Percentiles rank a stretch among this genome's conserved stretches.
These are phyloP conservation scores for Penicillium sp. DNA, from an alignment of 2,329 filamentous ascomycete species.

Conservation along the genomic window DNA sequence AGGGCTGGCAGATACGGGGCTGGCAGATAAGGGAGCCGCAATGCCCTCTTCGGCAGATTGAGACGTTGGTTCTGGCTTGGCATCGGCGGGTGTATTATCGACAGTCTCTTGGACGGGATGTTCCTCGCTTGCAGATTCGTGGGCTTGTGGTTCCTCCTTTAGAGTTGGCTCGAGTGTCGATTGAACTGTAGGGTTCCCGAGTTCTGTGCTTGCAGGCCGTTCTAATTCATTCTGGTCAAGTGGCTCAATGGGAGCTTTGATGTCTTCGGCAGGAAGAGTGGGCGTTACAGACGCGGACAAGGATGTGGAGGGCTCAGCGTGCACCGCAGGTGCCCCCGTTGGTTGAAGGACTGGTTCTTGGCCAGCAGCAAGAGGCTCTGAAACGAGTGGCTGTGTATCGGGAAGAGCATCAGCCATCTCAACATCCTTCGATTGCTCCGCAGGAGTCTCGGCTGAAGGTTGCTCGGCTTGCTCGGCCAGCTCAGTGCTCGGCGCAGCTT, in stretches of 20 bases:
- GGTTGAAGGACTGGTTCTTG: slow-evolving; percentile 4
- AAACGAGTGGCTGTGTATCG: slow-evolving; percentile 10
- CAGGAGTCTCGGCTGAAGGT: slow-evolving; percentile 14
- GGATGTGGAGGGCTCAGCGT: slow-evolving; percentile 4
- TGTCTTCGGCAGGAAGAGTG: neutral
- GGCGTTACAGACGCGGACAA: slow-evolving; percentile 12
- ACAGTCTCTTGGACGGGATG: neutral
- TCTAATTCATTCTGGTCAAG: neutral
- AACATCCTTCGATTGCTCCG: slow-evolving; percentile 22
- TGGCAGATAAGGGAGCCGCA: neutral
- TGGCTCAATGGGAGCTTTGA: neutral
- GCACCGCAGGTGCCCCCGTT: neutral
- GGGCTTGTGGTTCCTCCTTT: slow-evolving; percentile 8
- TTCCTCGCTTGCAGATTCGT: slow-evolving; percentile 2
- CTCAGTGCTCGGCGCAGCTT: slow-evolving; percentile 32
- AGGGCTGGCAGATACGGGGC: slow-evolving; percentile 2
- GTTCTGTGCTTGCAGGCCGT: neutral
- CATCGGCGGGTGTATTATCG: slow-evolving; percentile 4
- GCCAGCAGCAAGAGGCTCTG: slow-evolving; percentile 7
- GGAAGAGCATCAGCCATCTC: slow-evolving; percentile 23
- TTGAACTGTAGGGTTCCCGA: neutral
- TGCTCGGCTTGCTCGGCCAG: slow-evolving; percentile 21
- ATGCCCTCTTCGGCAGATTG: neutral
- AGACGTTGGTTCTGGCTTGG: slow-evolving; percentile 3
- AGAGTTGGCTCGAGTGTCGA: slow-evolving; percentile 2